phyloP scores from a whole-genome alignment of 2,329 filamentous ascomycete species.

The Venturiaceae sp. region DNA sequence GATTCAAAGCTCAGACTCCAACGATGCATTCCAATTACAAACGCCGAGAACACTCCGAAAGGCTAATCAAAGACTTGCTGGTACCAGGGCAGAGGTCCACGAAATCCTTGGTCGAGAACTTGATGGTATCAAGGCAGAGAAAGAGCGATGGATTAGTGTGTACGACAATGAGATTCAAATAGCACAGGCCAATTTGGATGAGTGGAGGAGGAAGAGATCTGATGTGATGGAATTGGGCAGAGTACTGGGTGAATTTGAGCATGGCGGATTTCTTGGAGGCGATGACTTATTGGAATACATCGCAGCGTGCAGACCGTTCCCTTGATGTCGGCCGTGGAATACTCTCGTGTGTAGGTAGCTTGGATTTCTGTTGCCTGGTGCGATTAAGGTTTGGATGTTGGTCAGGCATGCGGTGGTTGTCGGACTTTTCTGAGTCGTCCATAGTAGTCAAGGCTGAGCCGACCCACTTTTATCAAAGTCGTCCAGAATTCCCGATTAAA shows the following conservation, averaged over 20 bases:
- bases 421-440: no score
- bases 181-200: neutral
- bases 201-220: neutral
- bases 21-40: no score
- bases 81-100: no score
- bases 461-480: no score
- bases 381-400: no score
- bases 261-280: neutral
- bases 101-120: neutral
- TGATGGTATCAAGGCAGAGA: neutral
- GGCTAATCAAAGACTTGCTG: no score
- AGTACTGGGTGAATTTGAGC: neutral
- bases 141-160: neutral
- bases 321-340: no score
- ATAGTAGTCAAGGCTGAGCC: no score
- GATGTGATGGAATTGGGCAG: neutral
- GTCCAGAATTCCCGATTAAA: no score
- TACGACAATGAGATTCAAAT: neutral
- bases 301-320: neutral
- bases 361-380: no score
- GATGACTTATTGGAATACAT: neutral
- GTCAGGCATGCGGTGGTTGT: no score
- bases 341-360: no score
- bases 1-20: neutral
- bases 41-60: neutral